Base-by-base conservation (phyloP, 345 rosid genomes). In the Citrus mangshanensis region DNA sequence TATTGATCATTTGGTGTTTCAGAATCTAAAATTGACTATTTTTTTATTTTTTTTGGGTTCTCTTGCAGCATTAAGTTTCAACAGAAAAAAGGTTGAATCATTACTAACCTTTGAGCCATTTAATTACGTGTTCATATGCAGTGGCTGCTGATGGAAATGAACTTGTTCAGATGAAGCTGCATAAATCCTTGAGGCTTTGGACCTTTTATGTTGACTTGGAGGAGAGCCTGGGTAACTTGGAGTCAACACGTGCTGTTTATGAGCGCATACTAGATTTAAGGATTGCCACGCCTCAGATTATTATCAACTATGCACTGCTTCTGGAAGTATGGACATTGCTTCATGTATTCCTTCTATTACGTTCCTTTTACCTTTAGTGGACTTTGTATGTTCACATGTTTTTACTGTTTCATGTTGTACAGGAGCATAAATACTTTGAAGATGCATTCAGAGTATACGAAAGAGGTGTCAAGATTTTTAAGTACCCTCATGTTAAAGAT, bases 401-500 rank as follows among this genome's bases (percentile, higher is more conserved):
- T 34, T 30, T 79, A n/a, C 55, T 70, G 3, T 75, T 62, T 61
- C 34, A 71, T 74, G 51, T 38, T 83, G 55, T 85, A 66, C 85
- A 92, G 98, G 98, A 93, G 77, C 89, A 94, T 76, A 94, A 89
- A 78, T 96, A 92, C 77, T 94, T 96, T 59, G 98, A 96, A 88
- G 98, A 96, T 89, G 99, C 99, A 79, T 96, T 96, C 88, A 96
- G 92, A 89, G 98, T 93, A 40, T 94, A 96, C 79, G 98, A 96
- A 88, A 89, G 97, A 81, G 98, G 99, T 66, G 97, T 96, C 79
- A 96, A 94, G 88, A 93, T 96, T 82, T 96, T 94, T 78, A 96
- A 96, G 84, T 92, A 96, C 79, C 99, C 99, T 35, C 99, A 94
- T 62, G 99, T 94, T 69, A 94, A 94, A 84, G 98, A 96, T 80